phyloP scores from a whole-genome alignment of 2,329 filamentous ascomycete genomes.

The Penicillium sp. region DNA sequence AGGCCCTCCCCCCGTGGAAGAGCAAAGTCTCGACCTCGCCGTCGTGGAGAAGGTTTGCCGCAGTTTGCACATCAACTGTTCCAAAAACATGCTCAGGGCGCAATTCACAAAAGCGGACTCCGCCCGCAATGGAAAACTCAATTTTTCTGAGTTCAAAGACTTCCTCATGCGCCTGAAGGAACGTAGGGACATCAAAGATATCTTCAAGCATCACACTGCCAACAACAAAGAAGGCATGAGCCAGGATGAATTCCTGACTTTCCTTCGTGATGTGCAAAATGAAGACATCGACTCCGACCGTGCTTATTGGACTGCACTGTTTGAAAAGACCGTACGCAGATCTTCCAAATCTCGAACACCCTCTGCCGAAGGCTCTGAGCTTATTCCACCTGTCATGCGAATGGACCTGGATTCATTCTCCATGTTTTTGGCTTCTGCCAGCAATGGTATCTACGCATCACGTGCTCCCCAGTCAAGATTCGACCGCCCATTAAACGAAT shows the following conservation, averaged over 20 bases:
- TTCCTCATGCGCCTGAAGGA: conserved; percentile 84
- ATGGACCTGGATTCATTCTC: conserved; percentile 82
- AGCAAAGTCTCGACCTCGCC: conserved; percentile 73
- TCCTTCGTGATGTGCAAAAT: conserved; percentile 72
- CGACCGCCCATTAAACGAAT: conserved; percentile 88
- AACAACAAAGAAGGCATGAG: conserved; percentile 68
- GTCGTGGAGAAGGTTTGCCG: conserved; percentile 84
- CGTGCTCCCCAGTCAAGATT: conserved; percentile 65
- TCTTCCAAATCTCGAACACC: conserved; percentile 52
- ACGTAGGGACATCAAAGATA: conserved; percentile 74
- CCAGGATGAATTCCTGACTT: conserved; percentile 71
- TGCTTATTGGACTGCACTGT: conserved; percentile 70
- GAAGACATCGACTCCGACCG: conserved; percentile 72
- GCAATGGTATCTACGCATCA: conserved; percentile 68
- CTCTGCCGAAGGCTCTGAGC: conserved; percentile 43
- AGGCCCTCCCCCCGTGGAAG: conserved; percentile 49
- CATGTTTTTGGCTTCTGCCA: conserved; percentile 72
- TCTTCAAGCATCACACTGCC: conserved; percentile 66
- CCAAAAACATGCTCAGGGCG: conserved; percentile 69
- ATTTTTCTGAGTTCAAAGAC: conserved; percentile 77
- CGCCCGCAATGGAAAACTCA: conserved; percentile 66
- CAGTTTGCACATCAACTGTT: conserved; percentile 88
- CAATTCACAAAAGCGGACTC: conserved; percentile 75
- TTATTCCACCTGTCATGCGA: conserved; percentile 48
- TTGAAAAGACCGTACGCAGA: conserved; percentile 68